phyloP scores from a whole-genome alignment of 495 filamentous ascomycete genomes.

The Lepidopterella palustris region DNA sequence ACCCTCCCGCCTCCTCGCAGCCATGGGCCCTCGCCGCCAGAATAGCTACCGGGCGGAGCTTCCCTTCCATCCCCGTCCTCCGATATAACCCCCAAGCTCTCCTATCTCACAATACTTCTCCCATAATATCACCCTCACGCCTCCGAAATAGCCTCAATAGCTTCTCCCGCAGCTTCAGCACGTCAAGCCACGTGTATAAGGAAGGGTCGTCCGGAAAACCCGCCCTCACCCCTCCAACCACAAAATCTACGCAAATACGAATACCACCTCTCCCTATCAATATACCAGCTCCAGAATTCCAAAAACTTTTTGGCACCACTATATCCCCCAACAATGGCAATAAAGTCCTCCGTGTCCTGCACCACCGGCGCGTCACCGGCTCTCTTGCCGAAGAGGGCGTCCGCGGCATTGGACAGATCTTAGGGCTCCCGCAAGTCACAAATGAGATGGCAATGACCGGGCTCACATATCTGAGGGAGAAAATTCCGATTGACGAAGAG shows the following conservation, averaged over 20 bases:
- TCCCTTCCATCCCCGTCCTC: background rate
- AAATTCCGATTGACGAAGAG: constrained; percentile 71
- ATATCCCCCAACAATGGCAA: constrained; percentile 52
- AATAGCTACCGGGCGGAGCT: constrained; percentile 6
- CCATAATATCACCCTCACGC: background rate
- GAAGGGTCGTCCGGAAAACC: background rate
- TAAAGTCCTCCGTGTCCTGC: constrained; percentile 58
- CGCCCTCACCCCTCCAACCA: background rate
- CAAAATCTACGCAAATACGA: background rate
- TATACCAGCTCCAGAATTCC: constrained; percentile 40
- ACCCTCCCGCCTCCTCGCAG: constrained; percentile 4
- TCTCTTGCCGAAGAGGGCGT: constrained; percentile 54
- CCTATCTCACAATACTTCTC: background rate
- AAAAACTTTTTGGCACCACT: constrained; percentile 53
- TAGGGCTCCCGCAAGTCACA: constrained; percentile 26
- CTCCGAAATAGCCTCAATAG: background rate
- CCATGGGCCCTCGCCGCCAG: constrained; percentile 12
- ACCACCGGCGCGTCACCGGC: constrained; percentile 67
- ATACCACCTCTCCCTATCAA: constrained; percentile 20
- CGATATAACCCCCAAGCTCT: background rate
- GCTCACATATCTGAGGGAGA: constrained; percentile 60
- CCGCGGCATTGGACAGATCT: constrained; percentile 20
- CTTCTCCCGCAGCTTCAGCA: background rate
- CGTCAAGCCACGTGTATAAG: background rate
- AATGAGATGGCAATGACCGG: constrained; percentile 41